Conservation (phyloP, 345 rosid species). For the Moricandia moricandioides region DNA sequence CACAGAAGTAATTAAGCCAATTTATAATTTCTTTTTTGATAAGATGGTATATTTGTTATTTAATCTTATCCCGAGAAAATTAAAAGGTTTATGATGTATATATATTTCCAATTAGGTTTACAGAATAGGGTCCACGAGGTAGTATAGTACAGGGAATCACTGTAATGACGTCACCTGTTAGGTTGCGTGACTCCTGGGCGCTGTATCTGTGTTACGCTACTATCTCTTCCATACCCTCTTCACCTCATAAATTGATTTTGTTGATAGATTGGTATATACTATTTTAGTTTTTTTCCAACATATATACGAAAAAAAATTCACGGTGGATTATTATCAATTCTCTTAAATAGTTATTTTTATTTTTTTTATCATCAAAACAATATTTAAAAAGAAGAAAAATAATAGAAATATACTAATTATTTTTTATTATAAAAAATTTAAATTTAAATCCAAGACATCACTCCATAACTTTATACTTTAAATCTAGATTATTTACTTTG, state of each 20-base stretch:
- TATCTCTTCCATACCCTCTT: constrained; percentile 19
- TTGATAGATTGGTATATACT: background rate
- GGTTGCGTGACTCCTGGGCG: constrained; percentile 48
- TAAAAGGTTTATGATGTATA: background rate
- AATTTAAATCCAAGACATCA: too few species aligned
- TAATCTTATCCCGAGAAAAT: background rate
- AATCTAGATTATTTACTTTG: too few species aligned
- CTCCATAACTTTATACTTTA: too few species aligned
- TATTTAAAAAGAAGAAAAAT: too few species aligned
- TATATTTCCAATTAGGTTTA: background rate
- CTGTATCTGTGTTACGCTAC: constrained; percentile 25
- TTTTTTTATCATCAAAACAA: too few species aligned
- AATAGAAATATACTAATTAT: too few species aligned
- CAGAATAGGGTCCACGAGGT: constrained; percentile 3
- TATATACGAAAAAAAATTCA: background rate
- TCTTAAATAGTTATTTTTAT: too few species aligned
- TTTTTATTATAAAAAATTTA: too few species aligned
- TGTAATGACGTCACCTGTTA: constrained; percentile 38
- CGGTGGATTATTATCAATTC: background rate
- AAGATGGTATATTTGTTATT: background rate
- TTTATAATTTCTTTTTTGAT: background rate
- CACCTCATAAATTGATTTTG: background rate
- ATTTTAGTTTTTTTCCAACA: background rate
- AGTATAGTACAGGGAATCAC: constrained; percentile 26
- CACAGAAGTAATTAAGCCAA: background rate